Percentiles rank a stretch among this genome's conserved stretches.
These are phyloP conservation scores for Rhynchosporium agropyri DNA, from an alignment of 2,329 filamentous ascomycete species.

Conservation along the genomic window DNA sequence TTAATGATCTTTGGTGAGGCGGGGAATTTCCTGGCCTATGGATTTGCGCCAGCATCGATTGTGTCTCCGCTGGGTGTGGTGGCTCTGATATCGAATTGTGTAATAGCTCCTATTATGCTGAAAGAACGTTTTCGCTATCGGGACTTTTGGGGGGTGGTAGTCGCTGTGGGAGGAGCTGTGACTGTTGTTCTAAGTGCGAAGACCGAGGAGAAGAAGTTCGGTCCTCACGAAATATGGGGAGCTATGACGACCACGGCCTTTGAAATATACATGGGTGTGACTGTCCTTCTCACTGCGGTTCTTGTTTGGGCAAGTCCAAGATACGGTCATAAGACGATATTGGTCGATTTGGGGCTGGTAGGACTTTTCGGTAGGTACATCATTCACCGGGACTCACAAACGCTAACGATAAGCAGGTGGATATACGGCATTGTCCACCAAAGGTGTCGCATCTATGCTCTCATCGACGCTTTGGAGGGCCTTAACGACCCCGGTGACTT, in stretches of 20 bases:
- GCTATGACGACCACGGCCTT: conserved; percentile 89
- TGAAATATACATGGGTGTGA: conserved; percentile 84
- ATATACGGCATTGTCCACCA: conserved; percentile 95
- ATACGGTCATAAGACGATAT: conserved; percentile 83
- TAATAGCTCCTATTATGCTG: conserved; percentile 92
- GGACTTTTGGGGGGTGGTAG: conserved; percentile 85
- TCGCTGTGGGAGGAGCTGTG: conserved; percentile 85
- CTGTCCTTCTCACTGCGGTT: conserved; percentile 68
- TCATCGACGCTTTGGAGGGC: conserved; percentile 88
- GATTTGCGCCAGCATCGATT: conserved; percentile 95
- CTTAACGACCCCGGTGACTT: conserved; percentile 90
- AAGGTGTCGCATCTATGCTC: conserved; percentile 92
- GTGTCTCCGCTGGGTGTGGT: conserved; percentile 97
- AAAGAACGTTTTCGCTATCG: conserved; percentile 85
- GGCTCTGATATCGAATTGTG: conserved; percentile 91
- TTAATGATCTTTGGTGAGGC: conserved; percentile 92
- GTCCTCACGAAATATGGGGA: conserved; percentile 85
- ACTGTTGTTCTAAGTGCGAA: conserved; percentile 92
- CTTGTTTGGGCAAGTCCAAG: conserved; percentile 82
- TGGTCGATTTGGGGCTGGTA: conserved; percentile 92
- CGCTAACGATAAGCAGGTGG: conserved; percentile 60
- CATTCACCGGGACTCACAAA: background rate
- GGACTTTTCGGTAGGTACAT: conserved; percentile 78
- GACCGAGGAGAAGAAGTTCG: conserved; percentile 85
- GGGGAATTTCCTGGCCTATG: conserved; percentile 96